Evolutionary conservation across 2,329 filamentous ascomycete species (phyloP), one percentile per base, ranked within the genome.

Genomic region (Calonectria leucothoes): DNA sequence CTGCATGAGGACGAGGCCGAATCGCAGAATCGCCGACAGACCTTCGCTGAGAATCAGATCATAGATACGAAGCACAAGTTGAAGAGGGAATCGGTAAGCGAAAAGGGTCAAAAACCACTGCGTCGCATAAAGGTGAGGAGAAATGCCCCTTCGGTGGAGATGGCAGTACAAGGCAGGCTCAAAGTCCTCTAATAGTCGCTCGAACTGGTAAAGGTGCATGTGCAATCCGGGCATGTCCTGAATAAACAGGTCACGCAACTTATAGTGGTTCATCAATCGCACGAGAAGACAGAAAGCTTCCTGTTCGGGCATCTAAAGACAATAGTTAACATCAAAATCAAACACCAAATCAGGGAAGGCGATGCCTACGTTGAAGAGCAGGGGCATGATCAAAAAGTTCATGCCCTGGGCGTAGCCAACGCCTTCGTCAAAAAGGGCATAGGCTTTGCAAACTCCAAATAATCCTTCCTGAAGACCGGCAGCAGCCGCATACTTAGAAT

Each of bases 91-190:
- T 51, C 97, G 94, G 84, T 99, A 99, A 37, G 96, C 95, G 82
- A 99, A 99, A n/a, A 99, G 89, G 0, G 97, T 99, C 64, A 99
- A 90, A 85, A 99, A 99, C 97, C 97, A 99, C 84, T 99, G 97
- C 0, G 97, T 99, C 55, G 97, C 97, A 82, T 99, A 99, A 11
- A 99, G 89, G 82, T 98, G 95, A 0, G 97, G 94, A 11, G 94
- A 94, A 69, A 99, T 97, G 76, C 95, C 93, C 70, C 94, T 92
- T 72, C 97, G 93, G 81, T 94, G 94, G 70, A 99, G 91, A 84
- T 99, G 97, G 82, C 96, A 98, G 85, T 98, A 98, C 8, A 99
- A 87, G 2, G 96, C 96, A 2, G 97, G 97, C 82, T 99, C 96
- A 52, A 96, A 89, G 79, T 99, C 97, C 85, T 99, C 97, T 33